These are phyloP conservation scores for Suillus placidus DNA, from an alignment of 768 basidiomycete genomes.

Conservation along the genomic window DNA sequence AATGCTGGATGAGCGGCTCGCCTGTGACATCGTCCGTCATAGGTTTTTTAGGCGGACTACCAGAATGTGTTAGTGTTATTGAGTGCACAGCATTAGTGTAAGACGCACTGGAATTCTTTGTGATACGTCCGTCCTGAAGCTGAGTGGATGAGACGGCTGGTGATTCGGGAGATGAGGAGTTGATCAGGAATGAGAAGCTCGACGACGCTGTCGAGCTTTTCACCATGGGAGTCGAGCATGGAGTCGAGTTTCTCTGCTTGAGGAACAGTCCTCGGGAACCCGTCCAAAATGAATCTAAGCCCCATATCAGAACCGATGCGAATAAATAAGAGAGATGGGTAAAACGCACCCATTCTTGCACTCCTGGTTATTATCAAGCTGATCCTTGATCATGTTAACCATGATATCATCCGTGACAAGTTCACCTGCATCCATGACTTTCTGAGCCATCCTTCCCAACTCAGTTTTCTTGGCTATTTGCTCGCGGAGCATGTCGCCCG, in stretches of 20 bases:
- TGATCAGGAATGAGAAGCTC: slow-evolving; percentile 93
- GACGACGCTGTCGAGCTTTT: slow-evolving; percentile 90
- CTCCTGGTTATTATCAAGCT: slow-evolving; percentile 87
- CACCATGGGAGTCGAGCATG: slow-evolving; percentile 82
- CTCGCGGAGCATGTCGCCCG: slow-evolving; percentile 97
- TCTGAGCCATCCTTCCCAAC: slow-evolving; percentile 91
- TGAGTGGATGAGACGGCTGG: slow-evolving; percentile 92
- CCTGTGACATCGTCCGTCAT: slow-evolving; percentile 93
- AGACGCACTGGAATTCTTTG: slow-evolving; percentile 86
- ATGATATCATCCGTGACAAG: slow-evolving; percentile 96
- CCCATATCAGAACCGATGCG: neutral
- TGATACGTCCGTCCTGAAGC: slow-evolving; percentile 92
- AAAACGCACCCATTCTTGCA: slow-evolving; percentile 92
- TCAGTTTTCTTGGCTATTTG: slow-evolving; percentile 87
- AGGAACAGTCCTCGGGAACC: slow-evolving; percentile 97
- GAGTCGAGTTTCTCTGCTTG: slow-evolving; percentile 95
- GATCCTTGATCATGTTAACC: slow-evolving; percentile 96
- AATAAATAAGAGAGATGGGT: slow-evolving; percentile 1
- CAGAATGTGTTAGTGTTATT: slow-evolving; percentile 16
- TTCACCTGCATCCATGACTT: slow-evolving; percentile 96
- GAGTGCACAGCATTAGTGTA: slow-evolving; percentile 7
- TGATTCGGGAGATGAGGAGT: slow-evolving; percentile 96
- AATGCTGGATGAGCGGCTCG: slow-evolving; percentile 94
- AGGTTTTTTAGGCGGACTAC: slow-evolving; percentile 97
- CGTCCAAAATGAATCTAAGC: slow-evolving; percentile 92